phyloP scores from a whole-genome alignment of 2,329 filamentous ascomycete genomes.

The Colletotrichum gigasporum region DNA sequence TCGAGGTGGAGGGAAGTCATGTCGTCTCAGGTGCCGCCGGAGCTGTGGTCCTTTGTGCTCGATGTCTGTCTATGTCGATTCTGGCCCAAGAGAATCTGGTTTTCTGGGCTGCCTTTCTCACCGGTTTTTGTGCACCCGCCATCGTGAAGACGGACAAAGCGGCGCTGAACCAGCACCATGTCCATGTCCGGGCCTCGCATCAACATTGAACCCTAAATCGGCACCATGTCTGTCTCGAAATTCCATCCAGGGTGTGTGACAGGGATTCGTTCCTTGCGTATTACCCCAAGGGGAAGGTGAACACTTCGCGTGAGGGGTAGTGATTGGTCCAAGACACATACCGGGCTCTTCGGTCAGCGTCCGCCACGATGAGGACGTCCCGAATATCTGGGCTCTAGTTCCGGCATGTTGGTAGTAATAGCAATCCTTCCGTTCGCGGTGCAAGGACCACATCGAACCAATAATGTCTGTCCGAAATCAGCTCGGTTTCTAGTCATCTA shows the following conservation, averaged over 20 bases:
- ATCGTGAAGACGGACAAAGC: neutral
- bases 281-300: neutral
- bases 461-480: no score
- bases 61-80: neutral
- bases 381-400: neutral
- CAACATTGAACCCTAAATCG: neutral
- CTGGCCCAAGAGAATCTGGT: neutral
- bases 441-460: no score
- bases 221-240: neutral
- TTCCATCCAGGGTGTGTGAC: neutral
- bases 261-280: neutral
- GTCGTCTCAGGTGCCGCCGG: neutral
- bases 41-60: neutral
- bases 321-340: neutral
- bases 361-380: neutral
- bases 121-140: neutral
- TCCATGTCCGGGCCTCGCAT: neutral
- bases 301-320: no score
- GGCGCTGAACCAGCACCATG: neutral
- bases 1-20: slow-evolving; percentile 3
- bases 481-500: no score
- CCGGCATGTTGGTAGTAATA: neutral
- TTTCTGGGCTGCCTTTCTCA: neutral
- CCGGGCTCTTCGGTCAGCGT: neutral
- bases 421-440: no score